These are phyloP conservation scores for Catharanthus roseus DNA, from an alignment of 257 asterid species.

Conservation along the genomic window DNA sequence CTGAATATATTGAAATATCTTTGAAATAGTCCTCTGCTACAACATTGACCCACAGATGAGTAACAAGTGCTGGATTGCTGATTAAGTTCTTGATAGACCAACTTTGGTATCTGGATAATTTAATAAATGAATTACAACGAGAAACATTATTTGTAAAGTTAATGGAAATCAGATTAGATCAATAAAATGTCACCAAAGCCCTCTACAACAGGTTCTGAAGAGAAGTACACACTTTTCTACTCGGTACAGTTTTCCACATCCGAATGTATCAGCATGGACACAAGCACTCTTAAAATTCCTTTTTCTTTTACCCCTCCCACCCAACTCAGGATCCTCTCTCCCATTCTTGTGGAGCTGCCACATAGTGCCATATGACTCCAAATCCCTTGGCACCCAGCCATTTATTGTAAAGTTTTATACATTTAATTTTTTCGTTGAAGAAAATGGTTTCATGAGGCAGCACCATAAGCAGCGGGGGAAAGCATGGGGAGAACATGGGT, in stretches of 20 bases:
- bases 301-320: background rate
- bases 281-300: background rate
- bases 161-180: background rate
- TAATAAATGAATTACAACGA: constrained; percentile 15
- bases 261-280: background rate
- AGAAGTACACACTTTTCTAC: background rate
- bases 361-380: too few relatives aligned
- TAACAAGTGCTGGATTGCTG: constrained; percentile 27
- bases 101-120: constrained; percentile 68
- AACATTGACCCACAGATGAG: constrained; percentile 33
- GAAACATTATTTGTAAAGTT: constrained; percentile 3
- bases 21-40: constrained; percentile 35
- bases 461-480: too few relatives aligned
- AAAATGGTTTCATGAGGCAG: too few relatives aligned
- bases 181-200: background rate
- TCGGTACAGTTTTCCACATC: background rate
- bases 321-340: too few relatives aligned
- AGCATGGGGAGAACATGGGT: too few relatives aligned
- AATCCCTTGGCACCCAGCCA: too few relatives aligned
- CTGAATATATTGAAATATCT: constrained; percentile 75
- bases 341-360: too few relatives aligned
- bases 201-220: background rate
- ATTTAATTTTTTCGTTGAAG: too few relatives aligned
- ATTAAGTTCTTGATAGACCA: constrained; percentile 60
- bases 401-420: too few relatives aligned